Evolutionary conservation across 1,139 yeast genomes (phyloP).

Genomic region (Protomyces inouyei): DNA sequence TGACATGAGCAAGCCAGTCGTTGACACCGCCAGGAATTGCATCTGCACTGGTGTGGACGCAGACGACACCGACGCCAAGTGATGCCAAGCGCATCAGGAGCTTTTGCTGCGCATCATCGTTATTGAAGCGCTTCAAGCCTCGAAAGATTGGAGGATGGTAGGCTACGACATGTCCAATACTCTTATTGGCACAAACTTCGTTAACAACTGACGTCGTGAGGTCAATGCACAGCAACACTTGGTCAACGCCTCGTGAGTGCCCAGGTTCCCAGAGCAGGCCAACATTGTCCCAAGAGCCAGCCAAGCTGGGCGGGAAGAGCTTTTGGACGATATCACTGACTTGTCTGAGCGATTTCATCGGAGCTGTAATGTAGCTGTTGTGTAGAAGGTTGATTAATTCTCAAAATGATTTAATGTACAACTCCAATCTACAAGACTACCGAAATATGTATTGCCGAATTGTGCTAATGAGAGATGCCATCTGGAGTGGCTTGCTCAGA

Average conservation of each 20-base stretch:
- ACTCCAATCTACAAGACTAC: neutral
- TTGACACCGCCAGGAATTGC: constrained; percentile 89
- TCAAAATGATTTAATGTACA: no score
- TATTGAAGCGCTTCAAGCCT: constrained; percentile 72
- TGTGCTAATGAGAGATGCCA: constrained; percentile 1
- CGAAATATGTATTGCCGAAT: constrained; percentile 8
- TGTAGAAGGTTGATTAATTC: neutral
- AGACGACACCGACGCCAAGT: constrained; percentile 77
- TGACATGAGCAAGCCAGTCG: constrained; percentile 75
- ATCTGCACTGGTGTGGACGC: constrained; percentile 95
- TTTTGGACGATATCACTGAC: constrained; percentile 48
- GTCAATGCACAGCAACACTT: constrained; percentile 69
- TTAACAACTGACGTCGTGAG: constrained; percentile 76
- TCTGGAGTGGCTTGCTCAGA: constrained; percentile 19
- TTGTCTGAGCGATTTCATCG: neutral
- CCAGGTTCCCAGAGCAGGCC: constrained; percentile 75
- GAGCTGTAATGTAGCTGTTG: neutral
- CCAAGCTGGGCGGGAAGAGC: constrained; percentile 65
- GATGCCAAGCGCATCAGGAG: constrained; percentile 69
- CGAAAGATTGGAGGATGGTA: constrained; percentile 91
- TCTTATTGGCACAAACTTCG: constrained; percentile 61
- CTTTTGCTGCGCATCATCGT: constrained; percentile 69
- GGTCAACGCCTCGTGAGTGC: constrained; percentile 28
- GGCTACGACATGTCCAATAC: constrained; percentile 54
- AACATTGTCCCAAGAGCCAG: constrained; percentile 94